A percentile compares a stretch with the other conserved stretches of the same genome.
These are phyloP conservation scores for Candida sp. DNA, from an alignment of 1,139 yeast species.

Conservation along the genomic window DNA sequence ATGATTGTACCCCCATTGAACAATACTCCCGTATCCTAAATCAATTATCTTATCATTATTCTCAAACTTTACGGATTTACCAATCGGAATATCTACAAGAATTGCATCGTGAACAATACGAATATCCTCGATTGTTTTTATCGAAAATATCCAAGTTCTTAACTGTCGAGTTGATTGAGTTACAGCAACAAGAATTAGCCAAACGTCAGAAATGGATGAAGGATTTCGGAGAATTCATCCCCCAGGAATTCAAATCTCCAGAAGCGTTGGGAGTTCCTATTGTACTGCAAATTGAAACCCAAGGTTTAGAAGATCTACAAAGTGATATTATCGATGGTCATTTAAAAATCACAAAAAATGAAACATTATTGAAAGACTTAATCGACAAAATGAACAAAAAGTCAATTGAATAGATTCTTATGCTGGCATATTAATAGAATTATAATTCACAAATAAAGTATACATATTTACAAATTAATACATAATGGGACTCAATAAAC, in stretches of 20 bases:
- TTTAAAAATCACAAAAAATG: slow-evolving; percentile 15
- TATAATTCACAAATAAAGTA: no score
- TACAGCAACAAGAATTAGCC: slow-evolving; percentile 34
- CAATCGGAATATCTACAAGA: slow-evolving; percentile 37
- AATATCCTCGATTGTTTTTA: slow-evolving; percentile 37
- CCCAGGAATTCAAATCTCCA: slow-evolving; percentile 38
- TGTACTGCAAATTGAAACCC: slow-evolving; percentile 41
- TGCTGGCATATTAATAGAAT: neutral
- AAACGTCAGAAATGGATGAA: slow-evolving; percentile 36
- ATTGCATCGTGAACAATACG: slow-evolving; percentile 37
- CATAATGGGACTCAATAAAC: no score
- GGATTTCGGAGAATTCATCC: slow-evolving; percentile 41
- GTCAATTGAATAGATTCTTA: neutral
- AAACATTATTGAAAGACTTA: slow-evolving; percentile 20
- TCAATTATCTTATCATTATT: slow-evolving; percentile 35
- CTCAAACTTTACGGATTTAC: slow-evolving; percentile 30
- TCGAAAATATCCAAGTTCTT: slow-evolving; percentile 28
- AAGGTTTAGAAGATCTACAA: slow-evolving; percentile 36
- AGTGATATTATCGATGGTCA: slow-evolving; percentile 13
- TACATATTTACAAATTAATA: no score
- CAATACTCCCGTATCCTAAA: slow-evolving; percentile 23
- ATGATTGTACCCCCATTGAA: slow-evolving; percentile 14
- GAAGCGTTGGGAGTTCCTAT: slow-evolving; percentile 37
- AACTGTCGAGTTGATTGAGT: slow-evolving; percentile 26
- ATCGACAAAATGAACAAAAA: slow-evolving; percentile 11